These are phyloP conservation scores for Aulographum hederae DNA, from an alignment of 2,329 filamentous ascomycete genomes.

Conservation along the genomic window DNA sequence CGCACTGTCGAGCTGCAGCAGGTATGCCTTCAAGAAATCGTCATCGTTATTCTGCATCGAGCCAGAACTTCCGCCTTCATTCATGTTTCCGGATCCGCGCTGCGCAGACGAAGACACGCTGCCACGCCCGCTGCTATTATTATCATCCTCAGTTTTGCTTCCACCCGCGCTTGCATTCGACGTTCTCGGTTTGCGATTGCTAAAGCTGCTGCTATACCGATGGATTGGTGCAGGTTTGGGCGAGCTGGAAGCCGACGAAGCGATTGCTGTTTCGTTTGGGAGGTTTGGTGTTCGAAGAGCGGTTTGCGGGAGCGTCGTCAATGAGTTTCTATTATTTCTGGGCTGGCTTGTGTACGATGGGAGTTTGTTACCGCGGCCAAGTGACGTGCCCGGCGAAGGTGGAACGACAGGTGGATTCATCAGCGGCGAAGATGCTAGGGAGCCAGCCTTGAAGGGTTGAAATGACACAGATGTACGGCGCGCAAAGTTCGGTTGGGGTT, in stretches of 20 bases:
- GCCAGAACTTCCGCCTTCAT: conserved; percentile 44
- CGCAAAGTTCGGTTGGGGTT: conserved; percentile 29
- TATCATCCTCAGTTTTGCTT: conserved; percentile 55
- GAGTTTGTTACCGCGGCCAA: conserved; percentile 28
- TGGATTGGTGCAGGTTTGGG: conserved; percentile 63
- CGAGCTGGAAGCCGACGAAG: conserved; percentile 53
- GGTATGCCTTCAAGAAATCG: conserved; percentile 82
- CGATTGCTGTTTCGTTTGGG: conserved; percentile 39
- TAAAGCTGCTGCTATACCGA: conserved; percentile 88
- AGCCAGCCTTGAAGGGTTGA: conserved; percentile 90
- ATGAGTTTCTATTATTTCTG: conserved; percentile 45
- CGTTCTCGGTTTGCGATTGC: too few relatives aligned
- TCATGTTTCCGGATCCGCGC: conserved; percentile 66
- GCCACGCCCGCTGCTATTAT: conserved; percentile 62
- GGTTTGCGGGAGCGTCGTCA: conserved; percentile 48
- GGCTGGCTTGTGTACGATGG: conserved; percentile 19
- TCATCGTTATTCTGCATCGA: conserved; percentile 63
- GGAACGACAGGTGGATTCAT: conserved; percentile 21
- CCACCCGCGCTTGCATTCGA: conserved; percentile 26
- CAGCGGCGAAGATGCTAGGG: conserved; percentile 69
- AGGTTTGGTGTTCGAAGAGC: conserved; percentile 50
- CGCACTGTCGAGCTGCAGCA: conserved; percentile 73
- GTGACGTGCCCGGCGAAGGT: conserved; percentile 30
- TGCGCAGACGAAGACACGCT: conserved; percentile 51
- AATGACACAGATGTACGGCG: conserved; percentile 76